Evolutionary conservation across 2,329 filamentous ascomycete species (phyloP).

Genomic region (Colletotrichum sp.): DNA sequence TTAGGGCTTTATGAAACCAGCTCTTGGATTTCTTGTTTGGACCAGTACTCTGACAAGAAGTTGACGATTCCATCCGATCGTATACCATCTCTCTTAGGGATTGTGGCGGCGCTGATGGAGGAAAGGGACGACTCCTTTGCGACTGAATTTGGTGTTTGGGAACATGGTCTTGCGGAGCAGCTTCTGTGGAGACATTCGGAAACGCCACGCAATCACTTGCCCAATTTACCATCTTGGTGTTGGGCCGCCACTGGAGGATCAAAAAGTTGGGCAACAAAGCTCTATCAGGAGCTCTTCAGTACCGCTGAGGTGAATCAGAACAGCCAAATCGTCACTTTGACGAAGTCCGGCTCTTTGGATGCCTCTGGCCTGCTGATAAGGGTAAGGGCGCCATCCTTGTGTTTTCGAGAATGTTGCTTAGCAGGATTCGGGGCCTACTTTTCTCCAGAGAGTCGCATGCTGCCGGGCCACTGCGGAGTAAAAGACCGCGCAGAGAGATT

Average conservation of each 20-base stretch:
- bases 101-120: neutral
- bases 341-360: no score
- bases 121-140: neutral
- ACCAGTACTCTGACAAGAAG: neutral
- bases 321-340: neutral
- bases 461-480: no score
- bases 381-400: fast-evolving
- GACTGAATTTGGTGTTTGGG: neutral
- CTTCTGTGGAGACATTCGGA: neutral
- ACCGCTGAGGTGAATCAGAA: no score
- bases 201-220: fast-evolving
- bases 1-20: neutral
- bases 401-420: neutral
- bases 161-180: neutral
- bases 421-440: no score
- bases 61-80: neutral
- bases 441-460: no score
- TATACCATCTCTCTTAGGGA: fast-evolving
- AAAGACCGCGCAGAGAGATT: neutral
- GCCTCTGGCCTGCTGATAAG: neutral
- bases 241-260: neutral
- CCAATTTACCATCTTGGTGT: neutral
- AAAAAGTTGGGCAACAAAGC: no score
- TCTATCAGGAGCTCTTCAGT: no score
- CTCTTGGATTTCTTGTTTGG: fast-evolving